Evolutionary conservation across 2,329 filamentous ascomycete genomes (phyloP), one percentile per base, ranked within the genome.

Genomic region (Microthyrium microscopicum): DNA sequence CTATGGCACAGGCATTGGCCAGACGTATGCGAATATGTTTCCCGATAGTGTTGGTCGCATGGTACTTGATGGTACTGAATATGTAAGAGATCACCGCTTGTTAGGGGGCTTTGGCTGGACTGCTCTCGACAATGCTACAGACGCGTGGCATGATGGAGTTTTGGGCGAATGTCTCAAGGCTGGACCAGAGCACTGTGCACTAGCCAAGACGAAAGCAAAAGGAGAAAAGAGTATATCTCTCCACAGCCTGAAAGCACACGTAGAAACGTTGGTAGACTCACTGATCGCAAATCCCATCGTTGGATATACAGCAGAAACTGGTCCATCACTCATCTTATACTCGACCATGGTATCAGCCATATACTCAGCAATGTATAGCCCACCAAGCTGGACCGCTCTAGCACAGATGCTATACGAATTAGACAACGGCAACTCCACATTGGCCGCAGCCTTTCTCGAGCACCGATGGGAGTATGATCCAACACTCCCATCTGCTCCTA

Each of bases 1-100:
- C 21, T 68, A 68, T 37, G 64, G 64, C 13, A 67, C 63, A 0
- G 61, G 58, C 3, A 66, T 68, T 29, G 64, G 61, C 0, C 62
- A 67, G 44, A 65, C 60, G 0, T 68, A 62, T 34, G 62, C 60
- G 18, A 57, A 55, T 37, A 60, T 67, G 57, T 67, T 66, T 26
- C 63, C 64, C 1, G 42, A 54, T 15, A 57, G 55, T 27, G 61
- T 64, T 0, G 64, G 63, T 0, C 54, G 62, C 4, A 42, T 68
- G 29, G 58, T 68, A 9, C 47, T 67, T 0, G 63, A 68, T 36
- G 34, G 34, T 15, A 33, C 20, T 7, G 24, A 26, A 9, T 25
- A 33, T 27, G 29, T 36, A 5, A 17, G 9, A n/a, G 29, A 36
- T 13, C 29, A 27, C 17, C 21, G 25, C 4, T 5, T 26, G 5